These are phyloP conservation scores for Macrocybe gigantea DNA, from an alignment of 768 basidiomycete species.

Conservation along the genomic window DNA sequence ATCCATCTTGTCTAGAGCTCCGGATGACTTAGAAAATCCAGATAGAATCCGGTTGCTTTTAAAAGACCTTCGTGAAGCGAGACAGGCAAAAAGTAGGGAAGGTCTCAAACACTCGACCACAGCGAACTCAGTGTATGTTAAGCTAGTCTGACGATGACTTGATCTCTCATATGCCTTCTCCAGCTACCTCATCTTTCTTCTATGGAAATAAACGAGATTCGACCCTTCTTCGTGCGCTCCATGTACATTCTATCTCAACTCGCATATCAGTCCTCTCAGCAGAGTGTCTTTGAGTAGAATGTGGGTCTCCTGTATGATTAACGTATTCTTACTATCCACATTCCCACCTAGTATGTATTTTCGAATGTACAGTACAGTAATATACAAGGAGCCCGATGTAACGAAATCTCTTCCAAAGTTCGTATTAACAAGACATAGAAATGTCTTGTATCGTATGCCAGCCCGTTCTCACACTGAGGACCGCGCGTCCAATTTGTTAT, in stretches of 20 bases:
- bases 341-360: too few species aligned
- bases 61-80: constrained; percentile 92
- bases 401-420: too few species aligned
- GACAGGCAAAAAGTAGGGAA: constrained; percentile 89
- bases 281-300: too few species aligned
- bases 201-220: constrained; percentile 93
- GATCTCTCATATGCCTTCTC: not conserved
- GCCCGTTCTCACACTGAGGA: constrained; percentile 3
- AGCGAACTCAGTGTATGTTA: constrained; percentile 69
- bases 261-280: constrained; percentile 11
- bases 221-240: constrained; percentile 80
- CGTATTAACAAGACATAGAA: too few species aligned
- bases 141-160: not conserved
- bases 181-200: constrained; percentile 82
- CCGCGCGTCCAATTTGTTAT: constrained; percentile 28
- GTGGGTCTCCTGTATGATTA: too few species aligned
- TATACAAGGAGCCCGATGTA: too few species aligned
- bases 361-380: too few species aligned
- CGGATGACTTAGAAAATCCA: constrained; percentile 83
- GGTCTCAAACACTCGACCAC: constrained; percentile 78
- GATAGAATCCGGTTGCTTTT: constrained; percentile 81
- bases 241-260: constrained; percentile 72
- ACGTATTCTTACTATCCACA: too few species aligned
- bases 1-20: constrained; percentile 48
- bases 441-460: too few species aligned